Evolutionary conservation across 2,329 filamentous ascomycete genomes (phyloP), one percentile per base, ranked within the genome.

Genomic region (Elsinoe perseae): DNA sequence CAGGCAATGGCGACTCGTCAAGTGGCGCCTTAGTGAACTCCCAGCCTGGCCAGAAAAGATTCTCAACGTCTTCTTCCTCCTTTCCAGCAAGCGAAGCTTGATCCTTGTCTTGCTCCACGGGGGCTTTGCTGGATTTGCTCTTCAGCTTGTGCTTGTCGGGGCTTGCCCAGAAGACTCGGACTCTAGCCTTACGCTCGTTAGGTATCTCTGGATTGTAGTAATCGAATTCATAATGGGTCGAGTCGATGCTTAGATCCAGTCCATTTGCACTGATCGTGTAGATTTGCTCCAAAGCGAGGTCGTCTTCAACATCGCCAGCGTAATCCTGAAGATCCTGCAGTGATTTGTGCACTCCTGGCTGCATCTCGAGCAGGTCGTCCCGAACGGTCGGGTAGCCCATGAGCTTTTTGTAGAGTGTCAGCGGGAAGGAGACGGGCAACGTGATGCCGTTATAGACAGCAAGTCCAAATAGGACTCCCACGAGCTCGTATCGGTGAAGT

Each of bases 371-470:
- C 60, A 97, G 89, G 66, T 91, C 84, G n/a, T 30, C 20, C 46
- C 89, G 81, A 1, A 93, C 74, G 57, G 84, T 80, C 25, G 50
- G 82, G 58, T 85, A 76, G 7, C 81, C 82, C 0, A 95, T 76
- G 0, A 97, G 77, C 63, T 88, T 88, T 54, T 83, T 80, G 71
- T 98, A 98, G 2, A 98, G 79, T 0, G 85, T 87, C 57, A 82
- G 80, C 0, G 93, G 93, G 59, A 98, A 93, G 1, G 86, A 95
- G 40, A 97, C 80, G 0, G 93, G 93, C 1, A 98, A 76, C 0
- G 91, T 95, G 21, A 97, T 77, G 1, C 92, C 92, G 62, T 98
- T 98, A 72, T 93, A 96, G 3, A 97, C 75, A 4, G 93, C 93
- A 16, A 98, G 77, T 1, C 88, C 95, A 61, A 96, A 78, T n/a